Percentiles rank a stretch among this genome's conserved stretches.
Conservation (phyloP, 139 green algal genomes). For the Micractinium conductrix region DNA sequence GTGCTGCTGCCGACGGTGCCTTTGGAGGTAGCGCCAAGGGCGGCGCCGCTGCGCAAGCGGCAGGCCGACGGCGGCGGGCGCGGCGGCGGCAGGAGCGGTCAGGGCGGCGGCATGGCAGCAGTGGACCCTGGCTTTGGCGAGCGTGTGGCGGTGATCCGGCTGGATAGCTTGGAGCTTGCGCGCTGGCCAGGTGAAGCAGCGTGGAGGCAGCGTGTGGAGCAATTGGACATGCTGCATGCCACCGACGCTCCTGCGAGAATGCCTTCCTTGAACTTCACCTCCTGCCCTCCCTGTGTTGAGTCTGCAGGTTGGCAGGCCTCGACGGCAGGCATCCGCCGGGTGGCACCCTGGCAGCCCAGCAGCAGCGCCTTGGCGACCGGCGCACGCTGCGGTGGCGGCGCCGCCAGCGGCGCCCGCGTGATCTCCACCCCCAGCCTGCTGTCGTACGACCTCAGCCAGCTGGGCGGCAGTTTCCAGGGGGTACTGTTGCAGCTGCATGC, state of each 20-base stretch:
- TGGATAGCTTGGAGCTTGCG: background rate
- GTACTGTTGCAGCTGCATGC: slow-evolving; percentile 6
- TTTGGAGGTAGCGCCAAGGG: background rate
- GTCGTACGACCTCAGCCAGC: background rate
- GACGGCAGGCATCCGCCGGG: background rate
- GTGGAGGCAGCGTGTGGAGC: too few species aligned
- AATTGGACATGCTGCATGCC: too few species aligned
- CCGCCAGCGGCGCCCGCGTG: background rate
- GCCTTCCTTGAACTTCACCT: background rate
- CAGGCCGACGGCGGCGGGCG: background rate
- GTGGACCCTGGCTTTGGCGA: background rate
- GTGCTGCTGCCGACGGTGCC: background rate
- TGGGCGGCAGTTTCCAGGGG: slow-evolving; percentile 3
- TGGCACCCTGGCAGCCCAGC: background rate
- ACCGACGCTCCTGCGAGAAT: background rate
- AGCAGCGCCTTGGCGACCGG: background rate
- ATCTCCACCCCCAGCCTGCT: background rate
- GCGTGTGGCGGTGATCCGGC: background rate
- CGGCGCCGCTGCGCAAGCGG: background rate
- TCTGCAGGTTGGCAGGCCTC: slow-evolving; percentile 5
- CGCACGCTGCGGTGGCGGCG: too few species aligned
- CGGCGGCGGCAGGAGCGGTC: background rate
- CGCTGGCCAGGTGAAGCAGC: background rate
- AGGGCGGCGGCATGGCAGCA: background rate
- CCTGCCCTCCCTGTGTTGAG: background rate